Conservation (phyloP, 2,329 filamentous ascomycete genomes). For the Neophaeococcomyces aloes region DNA sequence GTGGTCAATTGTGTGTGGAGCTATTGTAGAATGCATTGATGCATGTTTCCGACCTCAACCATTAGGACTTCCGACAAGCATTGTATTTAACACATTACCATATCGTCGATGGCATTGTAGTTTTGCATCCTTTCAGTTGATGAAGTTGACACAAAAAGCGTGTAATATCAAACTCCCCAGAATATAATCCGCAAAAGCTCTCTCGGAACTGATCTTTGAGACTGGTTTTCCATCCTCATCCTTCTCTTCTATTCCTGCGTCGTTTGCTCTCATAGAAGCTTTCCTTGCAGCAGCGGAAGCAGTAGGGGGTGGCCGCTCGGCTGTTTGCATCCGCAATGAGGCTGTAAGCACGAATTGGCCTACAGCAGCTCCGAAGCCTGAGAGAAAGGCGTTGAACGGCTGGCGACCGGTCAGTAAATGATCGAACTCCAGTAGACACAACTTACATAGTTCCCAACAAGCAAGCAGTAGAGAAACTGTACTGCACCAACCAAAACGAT, state of each 20-base stretch:
- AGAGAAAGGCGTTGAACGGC: constrained; percentile 98
- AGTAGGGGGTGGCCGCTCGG: constrained; percentile 29
- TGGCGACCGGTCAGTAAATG: constrained; percentile 30
- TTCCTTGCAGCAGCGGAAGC: constrained; percentile 47
- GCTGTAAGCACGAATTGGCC: constrained; percentile 96
- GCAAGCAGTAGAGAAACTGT: constrained; percentile 85
- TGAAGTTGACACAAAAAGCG: constrained; percentile 99
- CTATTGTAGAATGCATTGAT: too few relatives aligned
- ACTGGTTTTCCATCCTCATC: constrained; percentile 16
- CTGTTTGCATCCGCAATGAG: constrained; percentile 83
- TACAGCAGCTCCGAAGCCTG: constrained; percentile 86
- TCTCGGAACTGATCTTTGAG: constrained; percentile 40
- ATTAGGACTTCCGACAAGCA: too few relatives aligned
- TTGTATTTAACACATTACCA: too few relatives aligned
- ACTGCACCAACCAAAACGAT: constrained; percentile 74
- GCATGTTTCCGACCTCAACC: too few relatives aligned
- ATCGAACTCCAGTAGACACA: neutral
- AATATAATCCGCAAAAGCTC: constrained; percentile 92
- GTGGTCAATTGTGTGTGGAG: too few relatives aligned
- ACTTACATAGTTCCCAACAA: constrained; percentile 90
- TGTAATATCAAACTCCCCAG: constrained; percentile 92
- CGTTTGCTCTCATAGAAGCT: constrained; percentile 28
- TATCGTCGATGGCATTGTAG: too few relatives aligned
- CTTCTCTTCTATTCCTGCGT: constrained; percentile 19
- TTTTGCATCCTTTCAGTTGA: constrained; percentile 70